A percentile compares a stretch with the other conserved stretches of the same genome.
Conservation (phyloP, 345 rosid genomes). For the Pistacia vera region DNA sequence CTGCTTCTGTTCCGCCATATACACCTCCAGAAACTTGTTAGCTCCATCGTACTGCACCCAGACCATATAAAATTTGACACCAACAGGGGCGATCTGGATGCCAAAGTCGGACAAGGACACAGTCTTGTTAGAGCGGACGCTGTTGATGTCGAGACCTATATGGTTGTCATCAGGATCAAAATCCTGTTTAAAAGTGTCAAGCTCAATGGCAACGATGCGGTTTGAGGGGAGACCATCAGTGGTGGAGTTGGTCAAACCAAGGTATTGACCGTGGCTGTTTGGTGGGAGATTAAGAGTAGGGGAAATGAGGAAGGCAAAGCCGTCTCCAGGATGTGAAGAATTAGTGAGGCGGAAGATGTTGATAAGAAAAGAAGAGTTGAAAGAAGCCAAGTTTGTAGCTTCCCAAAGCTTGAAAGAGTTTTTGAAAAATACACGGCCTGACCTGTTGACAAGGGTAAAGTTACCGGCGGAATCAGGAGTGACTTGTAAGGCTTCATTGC, state of each 20-base stretch:
- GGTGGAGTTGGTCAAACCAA: constrained; percentile 57
- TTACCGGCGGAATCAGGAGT: constrained; percentile 48
- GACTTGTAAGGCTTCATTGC: constrained; percentile 47
- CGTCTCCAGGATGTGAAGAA: constrained; percentile 40
- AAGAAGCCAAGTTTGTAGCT: constrained; percentile 41
- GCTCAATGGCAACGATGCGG: constrained; percentile 50
- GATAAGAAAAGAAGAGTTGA: constrained; percentile 52
- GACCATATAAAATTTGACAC: constrained; percentile 28
- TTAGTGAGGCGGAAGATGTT: constrained; percentile 32
- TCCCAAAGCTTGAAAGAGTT: constrained; percentile 41
- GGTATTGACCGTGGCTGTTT: constrained; percentile 42
- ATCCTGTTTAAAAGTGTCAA: constrained; percentile 56
- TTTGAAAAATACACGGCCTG: constrained; percentile 45
- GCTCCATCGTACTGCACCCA: constrained; percentile 56
- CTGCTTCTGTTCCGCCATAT: constrained; percentile 33
- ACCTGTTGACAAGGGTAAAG: constrained; percentile 28
- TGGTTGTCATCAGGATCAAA: constrained; percentile 69
- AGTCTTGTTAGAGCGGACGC: constrained; percentile 35
- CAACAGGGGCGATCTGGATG: constrained; percentile 39
- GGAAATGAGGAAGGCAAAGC: constrained; percentile 51
- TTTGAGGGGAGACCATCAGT: constrained; percentile 45
- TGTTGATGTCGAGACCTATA: constrained; percentile 56
- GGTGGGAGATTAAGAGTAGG: constrained; percentile 38
- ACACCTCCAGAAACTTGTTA: constrained; percentile 35
- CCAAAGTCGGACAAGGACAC: constrained; percentile 30